Percentiles rank a stretch among this genome's conserved stretches.
Conservation (phyloP, 371 early-diverging fungal genomes). For the Vittaforma corneae region DNA sequence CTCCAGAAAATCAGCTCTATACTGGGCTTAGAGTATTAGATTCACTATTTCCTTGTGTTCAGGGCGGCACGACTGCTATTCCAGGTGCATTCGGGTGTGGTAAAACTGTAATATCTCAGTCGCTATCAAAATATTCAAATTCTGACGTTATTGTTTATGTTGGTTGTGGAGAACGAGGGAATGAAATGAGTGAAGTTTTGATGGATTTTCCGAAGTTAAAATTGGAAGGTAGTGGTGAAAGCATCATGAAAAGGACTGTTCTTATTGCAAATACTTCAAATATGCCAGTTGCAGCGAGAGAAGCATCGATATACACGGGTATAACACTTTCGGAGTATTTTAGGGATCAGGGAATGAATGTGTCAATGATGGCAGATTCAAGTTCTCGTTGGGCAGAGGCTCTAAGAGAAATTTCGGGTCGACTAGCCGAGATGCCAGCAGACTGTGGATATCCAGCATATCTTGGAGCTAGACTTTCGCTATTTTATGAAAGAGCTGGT, state of each 20-base stretch:
- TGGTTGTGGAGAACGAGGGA: constrained; percentile 98
- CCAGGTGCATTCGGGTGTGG: constrained; percentile 99
- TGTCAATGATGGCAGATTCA: constrained; percentile 99
- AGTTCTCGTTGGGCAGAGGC: constrained; percentile 99
- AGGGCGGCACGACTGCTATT: constrained; percentile 99
- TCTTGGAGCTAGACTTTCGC: constrained; percentile 91
- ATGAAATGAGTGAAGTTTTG: constrained; percentile 99
- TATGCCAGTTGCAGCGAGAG: constrained; percentile 99
- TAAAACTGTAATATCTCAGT: constrained; percentile 99
- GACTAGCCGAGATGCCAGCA: constrained; percentile 99
- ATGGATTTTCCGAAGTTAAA: constrained; percentile 92
- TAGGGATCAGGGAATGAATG: constrained; percentile 98
- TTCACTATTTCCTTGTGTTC: constrained; percentile 97
- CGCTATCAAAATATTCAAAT: constrained; percentile 97
- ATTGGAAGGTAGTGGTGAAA: constrained; percentile 73
- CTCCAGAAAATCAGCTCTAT: constrained; percentile 84
- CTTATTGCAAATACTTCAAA: constrained; percentile 99
- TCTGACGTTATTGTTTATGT: constrained; percentile 98
- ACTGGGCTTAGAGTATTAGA: constrained; percentile 98
- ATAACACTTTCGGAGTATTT: constrained; percentile 99
- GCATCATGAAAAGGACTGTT: constrained; percentile 99
- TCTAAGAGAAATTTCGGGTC: constrained; percentile 97
- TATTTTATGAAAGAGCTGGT: constrained; percentile 99
- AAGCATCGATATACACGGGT: constrained; percentile 99
- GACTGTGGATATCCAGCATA: constrained; percentile 99